These are phyloP conservation scores for Periconia digitata DNA, from an alignment of 2,329 filamentous ascomycete species.

Conservation along the genomic window DNA sequence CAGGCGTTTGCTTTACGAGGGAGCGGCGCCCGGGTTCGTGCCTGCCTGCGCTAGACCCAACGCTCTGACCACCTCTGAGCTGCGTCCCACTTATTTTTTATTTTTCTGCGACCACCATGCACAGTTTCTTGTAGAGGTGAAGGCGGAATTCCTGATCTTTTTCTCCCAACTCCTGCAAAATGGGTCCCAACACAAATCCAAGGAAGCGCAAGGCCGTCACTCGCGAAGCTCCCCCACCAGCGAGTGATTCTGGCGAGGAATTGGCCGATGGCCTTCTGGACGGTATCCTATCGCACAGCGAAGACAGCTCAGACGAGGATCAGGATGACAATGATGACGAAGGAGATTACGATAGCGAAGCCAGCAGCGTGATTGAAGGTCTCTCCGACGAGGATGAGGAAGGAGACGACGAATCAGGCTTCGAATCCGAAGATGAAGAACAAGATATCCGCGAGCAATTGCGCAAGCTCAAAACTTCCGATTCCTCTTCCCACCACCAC, in stretches of 20 bases:
- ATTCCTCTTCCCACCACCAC: slow-evolving; percentile 20
- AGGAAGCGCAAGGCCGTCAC: slow-evolving; percentile 49
- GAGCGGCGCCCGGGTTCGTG: background rate
- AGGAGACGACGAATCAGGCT: slow-evolving; percentile 35
- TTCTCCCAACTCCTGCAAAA: slow-evolving; percentile 7
- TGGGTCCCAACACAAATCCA: slow-evolving; percentile 48
- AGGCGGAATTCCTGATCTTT: background rate
- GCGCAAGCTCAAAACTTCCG: slow-evolving; percentile 44
- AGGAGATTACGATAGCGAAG: slow-evolving; percentile 29
- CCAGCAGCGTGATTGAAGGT: slow-evolving; percentile 37
- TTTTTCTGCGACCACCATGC: background rate
- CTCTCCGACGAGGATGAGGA: slow-evolving; percentile 34
- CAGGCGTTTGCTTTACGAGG: background rate
- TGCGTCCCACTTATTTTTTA: background rate
- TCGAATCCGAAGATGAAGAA: slow-evolving; percentile 43
- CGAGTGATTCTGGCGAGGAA: slow-evolving; percentile 37
- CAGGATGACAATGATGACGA: too few species aligned
- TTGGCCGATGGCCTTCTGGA: slow-evolving; percentile 44
- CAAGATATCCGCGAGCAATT: slow-evolving; percentile 49
- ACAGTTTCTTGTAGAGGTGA: background rate
- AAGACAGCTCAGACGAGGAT: slow-evolving; percentile 39
- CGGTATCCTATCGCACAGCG: slow-evolving; percentile 46
- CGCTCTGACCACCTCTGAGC: background rate
- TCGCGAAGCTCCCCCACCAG: slow-evolving; percentile 33
- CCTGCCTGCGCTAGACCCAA: background rate